Percentiles rank a stretch among this genome's conserved stretches.
Conservation (phyloP, 495 filamentous ascomycete species). For the Neurospora sp. region DNA sequence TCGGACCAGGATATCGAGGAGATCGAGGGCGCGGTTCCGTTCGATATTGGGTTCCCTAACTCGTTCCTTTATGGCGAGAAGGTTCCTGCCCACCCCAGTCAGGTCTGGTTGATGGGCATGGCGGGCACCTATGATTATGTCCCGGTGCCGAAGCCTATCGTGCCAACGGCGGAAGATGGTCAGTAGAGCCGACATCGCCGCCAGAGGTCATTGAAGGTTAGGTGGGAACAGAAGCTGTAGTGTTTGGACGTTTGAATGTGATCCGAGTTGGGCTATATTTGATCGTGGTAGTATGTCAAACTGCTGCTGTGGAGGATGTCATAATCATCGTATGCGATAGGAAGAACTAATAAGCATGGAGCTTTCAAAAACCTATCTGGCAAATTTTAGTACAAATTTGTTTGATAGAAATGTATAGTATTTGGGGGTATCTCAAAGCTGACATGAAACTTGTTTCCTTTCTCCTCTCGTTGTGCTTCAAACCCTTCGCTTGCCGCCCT, state of each 20-base stretch:
- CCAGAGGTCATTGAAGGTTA: neutral
- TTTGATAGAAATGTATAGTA: neutral
- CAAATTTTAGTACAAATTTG: neutral
- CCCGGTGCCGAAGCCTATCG: conserved; percentile 20
- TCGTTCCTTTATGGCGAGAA: conserved; percentile 39
- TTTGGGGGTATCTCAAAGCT: neutral
- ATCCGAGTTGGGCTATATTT: neutral
- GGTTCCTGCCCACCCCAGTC: conserved; percentile 28
- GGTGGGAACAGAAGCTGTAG: neutral
- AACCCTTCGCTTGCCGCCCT: neutral
- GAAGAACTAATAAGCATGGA: neutral
- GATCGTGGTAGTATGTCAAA: neutral
- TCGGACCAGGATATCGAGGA: conserved; percentile 51
- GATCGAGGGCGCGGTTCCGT: conserved; percentile 51
- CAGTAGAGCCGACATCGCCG: conserved; percentile 17
- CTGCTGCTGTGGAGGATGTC: neutral
- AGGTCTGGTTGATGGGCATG: conserved; percentile 32
- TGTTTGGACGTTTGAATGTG: neutral
- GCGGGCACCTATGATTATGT: conserved; percentile 41
- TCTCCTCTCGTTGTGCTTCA: neutral
- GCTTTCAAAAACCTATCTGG: neutral
- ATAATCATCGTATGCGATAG: neutral
- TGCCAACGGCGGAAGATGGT: conserved; percentile 14
- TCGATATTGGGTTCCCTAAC: conserved; percentile 54
- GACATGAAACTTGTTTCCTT: neutral